phyloP scores from a whole-genome alignment of 2,329 filamentous ascomycete genomes.

The Botrytis hyacinthi region DNA sequence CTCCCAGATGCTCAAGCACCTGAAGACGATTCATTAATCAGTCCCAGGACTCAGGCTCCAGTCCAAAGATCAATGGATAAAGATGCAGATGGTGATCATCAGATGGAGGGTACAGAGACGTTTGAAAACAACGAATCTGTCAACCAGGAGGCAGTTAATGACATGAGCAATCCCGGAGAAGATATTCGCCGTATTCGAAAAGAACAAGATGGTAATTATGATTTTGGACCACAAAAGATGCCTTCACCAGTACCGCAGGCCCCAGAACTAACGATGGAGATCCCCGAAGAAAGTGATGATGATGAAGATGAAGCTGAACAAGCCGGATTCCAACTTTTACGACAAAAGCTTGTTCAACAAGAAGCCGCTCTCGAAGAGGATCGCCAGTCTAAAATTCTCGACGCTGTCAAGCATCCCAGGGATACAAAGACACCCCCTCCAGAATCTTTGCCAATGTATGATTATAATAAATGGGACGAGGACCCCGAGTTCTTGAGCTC shows the following conservation, averaged over 20 bases:
- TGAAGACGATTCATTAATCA: conserved; percentile 13
- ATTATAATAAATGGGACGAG: conserved; percentile 30
- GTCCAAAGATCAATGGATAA: neutral
- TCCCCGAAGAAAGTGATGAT: conserved; percentile 26
- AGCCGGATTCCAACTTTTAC: conserved; percentile 18
- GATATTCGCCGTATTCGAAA: neutral
- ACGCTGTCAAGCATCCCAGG: conserved; percentile 28
- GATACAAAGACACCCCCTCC: conserved; percentile 38
- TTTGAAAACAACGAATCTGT: neutral
- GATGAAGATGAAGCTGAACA: conserved; percentile 25
- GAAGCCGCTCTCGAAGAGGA: conserved; percentile 21
- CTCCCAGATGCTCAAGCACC: conserved; percentile 10
- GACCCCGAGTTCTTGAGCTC: conserved; percentile 32
- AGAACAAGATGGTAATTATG: neutral
- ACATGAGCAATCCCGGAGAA: neutral
- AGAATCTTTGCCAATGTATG: conserved; percentile 31
- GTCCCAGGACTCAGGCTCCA: conserved; percentile 3
- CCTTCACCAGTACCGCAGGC: conserved; percentile 8
- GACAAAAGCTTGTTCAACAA: conserved; percentile 12
- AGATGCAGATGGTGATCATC: conserved; percentile 3
- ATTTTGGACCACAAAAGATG: neutral
- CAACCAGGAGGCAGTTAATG: neutral
- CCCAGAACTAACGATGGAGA: conserved; percentile 21
- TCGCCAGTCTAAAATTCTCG: conserved; percentile 20
- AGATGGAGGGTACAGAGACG: neutral